Conservation (phyloP, 192 early-diverging fungal genomes). For the Rhizoclosmatium sp. region DNA sequence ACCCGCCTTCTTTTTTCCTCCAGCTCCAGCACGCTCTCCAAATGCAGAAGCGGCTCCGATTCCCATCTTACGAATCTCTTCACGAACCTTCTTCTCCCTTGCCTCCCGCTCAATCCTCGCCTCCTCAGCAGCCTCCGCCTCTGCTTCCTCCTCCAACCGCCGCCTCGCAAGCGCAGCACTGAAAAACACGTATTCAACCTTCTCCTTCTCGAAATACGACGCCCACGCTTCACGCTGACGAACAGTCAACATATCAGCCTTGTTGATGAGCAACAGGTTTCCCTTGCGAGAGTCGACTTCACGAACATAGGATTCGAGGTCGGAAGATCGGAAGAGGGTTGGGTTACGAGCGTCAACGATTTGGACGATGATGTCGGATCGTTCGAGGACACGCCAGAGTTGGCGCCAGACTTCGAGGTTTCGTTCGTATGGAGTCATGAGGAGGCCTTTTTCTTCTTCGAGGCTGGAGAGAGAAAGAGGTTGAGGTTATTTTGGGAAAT, state of each 20-base stretch:
- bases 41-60: conserved; percentile 5
- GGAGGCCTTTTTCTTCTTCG: conserved; percentile 90
- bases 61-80: conserved; percentile 40
- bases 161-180: conserved; percentile 87
- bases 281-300: conserved; percentile 88
- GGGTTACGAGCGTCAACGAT: conserved; percentile 99
- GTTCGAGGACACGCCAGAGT: conserved; percentile 98
- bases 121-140: conserved; percentile 41
- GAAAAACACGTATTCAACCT: conserved; percentile 91
- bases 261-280: conserved; percentile 94
- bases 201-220: conserved; percentile 82
- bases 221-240: conserved; percentile 90
- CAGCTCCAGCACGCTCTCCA: conserved; percentile 38
- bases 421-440: conserved; percentile 97
- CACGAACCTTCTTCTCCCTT: conserved; percentile 59
- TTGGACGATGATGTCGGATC: conserved; percentile 94
- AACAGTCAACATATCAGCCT: conserved; percentile 95
- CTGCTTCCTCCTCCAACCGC: conserved; percentile 74
- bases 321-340: conserved; percentile 85
- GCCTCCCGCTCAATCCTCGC: conserved; percentile 25
- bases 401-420: conserved; percentile 99
- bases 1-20: conserved; percentile 36
- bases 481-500: not conserved
- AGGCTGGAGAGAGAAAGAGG: conserved; percentile 57
- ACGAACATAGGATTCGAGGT: conserved; percentile 89